A percentile compares a stretch with the other conserved stretches of the same genome.
These are phyloP conservation scores for Candida piceae DNA, from an alignment of 805 yeast species.

Conservation along the genomic window DNA sequence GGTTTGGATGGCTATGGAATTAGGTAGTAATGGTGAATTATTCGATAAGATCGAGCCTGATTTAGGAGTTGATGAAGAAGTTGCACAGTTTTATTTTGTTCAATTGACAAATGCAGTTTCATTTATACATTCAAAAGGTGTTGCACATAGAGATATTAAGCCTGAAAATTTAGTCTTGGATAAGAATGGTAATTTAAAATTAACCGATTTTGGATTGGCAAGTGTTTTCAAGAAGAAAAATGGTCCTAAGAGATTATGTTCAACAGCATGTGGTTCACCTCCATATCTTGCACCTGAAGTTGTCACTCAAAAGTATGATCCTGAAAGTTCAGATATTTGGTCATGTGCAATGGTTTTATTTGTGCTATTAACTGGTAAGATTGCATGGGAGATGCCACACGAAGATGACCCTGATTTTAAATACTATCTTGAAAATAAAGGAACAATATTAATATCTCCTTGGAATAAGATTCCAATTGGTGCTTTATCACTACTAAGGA, in stretches of 20 bases:
- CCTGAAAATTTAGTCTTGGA: conserved; percentile 68
- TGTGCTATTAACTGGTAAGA: conserved; percentile 58
- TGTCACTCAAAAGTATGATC: conserved; percentile 43
- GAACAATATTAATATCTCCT: conserved; percentile 41
- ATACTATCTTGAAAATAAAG: conserved; percentile 35
- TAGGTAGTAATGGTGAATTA: conserved; percentile 70
- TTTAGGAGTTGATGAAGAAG: conserved; percentile 58
- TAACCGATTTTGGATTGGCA: conserved; percentile 78
- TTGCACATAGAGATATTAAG: conserved; percentile 64
- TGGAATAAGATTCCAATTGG: conserved; percentile 51
- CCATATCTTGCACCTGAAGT: conserved; percentile 82
- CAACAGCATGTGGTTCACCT: conserved; percentile 63
- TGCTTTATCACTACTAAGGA: conserved; percentile 47
- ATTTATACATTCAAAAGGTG: conserved; percentile 57
- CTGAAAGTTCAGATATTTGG: conserved; percentile 61
- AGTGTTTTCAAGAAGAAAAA: conserved; percentile 46
- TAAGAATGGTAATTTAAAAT: conserved; percentile 56
- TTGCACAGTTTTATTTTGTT: conserved; percentile 64
- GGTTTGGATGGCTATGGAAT: conserved; percentile 63
- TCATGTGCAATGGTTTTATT: conserved; percentile 62
- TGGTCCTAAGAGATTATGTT: conserved; percentile 43
- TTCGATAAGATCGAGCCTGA: conserved; percentile 79
- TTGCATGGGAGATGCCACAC: conserved; percentile 69
- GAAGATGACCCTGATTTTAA: conserved; percentile 40
- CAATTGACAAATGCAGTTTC: conserved; percentile 60